A percentile compares a stretch with the other conserved stretches of the same genome.
Evolutionary conservation across 139 green algal species (phyloP).

Genomic region (Yamagishiella unicocca): DNA sequence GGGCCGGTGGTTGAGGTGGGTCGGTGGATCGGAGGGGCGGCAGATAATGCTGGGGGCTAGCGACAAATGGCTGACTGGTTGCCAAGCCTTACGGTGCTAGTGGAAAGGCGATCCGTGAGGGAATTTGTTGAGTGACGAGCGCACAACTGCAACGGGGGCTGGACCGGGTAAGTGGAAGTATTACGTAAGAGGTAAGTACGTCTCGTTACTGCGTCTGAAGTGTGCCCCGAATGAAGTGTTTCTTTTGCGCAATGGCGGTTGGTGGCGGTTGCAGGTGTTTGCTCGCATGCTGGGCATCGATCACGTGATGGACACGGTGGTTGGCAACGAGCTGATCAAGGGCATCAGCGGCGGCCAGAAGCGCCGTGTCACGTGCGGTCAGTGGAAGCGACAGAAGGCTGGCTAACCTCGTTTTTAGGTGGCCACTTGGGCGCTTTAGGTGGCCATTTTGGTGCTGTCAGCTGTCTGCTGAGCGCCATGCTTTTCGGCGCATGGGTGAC

Average conservation of each 20-base stretch:
- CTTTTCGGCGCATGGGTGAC: not conserved
- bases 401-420: too few species aligned
- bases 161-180: too few species aligned
- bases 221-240: not conserved
- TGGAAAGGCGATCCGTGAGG: too few species aligned
- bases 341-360: constrained; percentile 83
- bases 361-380: constrained; percentile 79
- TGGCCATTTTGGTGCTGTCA: too few species aligned
- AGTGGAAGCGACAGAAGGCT: constrained; percentile 67
- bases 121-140: too few species aligned
- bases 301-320: constrained; percentile 69
- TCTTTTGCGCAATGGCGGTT: not conserved
- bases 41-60: too few species aligned
- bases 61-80: too few species aligned
- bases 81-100: too few species aligned
- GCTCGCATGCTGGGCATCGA: constrained; percentile 57
- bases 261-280: constrained; percentile 19
- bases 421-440: too few species aligned
- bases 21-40: not conserved
- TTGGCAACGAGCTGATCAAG: constrained; percentile 81
- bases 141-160: too few species aligned
- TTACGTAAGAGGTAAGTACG: not conserved
- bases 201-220: not conserved
- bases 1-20: not conserved
- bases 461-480: too few species aligned